Base-by-base conservation (phyloP, 495 filamentous ascomycete genomes). In the Arthonia radiata region DNA sequence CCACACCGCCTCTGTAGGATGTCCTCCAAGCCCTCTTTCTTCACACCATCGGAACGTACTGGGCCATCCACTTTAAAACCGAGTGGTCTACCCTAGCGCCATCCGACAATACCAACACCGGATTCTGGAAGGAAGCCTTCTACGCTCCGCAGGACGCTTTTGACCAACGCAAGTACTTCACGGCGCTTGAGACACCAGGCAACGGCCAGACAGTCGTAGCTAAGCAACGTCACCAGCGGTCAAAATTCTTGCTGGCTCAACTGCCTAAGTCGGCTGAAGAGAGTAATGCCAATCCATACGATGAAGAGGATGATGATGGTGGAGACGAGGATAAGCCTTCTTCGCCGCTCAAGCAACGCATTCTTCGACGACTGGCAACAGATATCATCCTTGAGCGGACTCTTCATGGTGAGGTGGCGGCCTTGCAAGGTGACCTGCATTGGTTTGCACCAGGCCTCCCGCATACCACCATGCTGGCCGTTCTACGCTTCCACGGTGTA, bases 401-500 rank as follows among this genome's bases (percentile, higher is more conserved):
- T n/a, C 36, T 64, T 0, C 53, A 62, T 29, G 60, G 58, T 4
- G 52, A 64, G 13, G 55, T 73, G 24, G 71, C 67, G 3, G 57
- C 54, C 9, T 41, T 73, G 15, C 56, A 60, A 4, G 68, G 67
- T 5, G 57, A 63, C 26, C 71, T 73, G 33, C 48, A 67, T 23
- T 65, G 53, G 42, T 71, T 67, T 38, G 59, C 59, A 16, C 63
- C 67, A 2, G 52, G 60, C 3, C 49, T 75, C 15, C 53, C 70
- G 2, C 70, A 76, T 31, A 38, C 52, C 17, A 68, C 65, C 0
- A 54, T 72, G 8, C 31, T 61, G n/a, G 40, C 54, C 0, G 56
- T 67, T 1, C 37, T 73, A 18, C 41, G 46, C 4, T 71, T 66
- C 46, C 65, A 74, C 31, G 67, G 66, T 2, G 51, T 73, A 2